Evolutionary conservation across 2,329 filamentous ascomycete species (phyloP).

Genomic region (Aspergillus uvarum): DNA sequence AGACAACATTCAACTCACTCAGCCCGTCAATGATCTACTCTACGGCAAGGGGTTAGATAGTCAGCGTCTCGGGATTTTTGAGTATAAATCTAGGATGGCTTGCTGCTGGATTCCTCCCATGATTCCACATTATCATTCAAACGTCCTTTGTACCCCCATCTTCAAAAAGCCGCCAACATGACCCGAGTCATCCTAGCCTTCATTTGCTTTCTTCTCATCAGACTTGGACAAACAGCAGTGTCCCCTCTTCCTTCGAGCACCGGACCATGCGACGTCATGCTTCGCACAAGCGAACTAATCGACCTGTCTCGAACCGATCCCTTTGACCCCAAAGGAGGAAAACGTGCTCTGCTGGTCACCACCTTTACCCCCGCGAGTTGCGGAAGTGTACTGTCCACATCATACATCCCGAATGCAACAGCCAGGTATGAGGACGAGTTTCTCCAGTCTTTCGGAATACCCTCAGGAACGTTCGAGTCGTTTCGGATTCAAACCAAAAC

Average conservation of each 20-base stretch:
- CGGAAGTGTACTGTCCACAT: constrained; percentile 6
- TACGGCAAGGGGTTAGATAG: too few relatives aligned
- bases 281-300: constrained; percentile 2
- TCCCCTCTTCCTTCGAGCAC: neutral
- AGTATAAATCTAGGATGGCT: too few relatives aligned
- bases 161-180: neutral
- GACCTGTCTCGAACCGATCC: constrained; percentile 29
- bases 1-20: too few relatives aligned
- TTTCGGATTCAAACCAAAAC: constrained; percentile 24
- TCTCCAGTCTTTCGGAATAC: constrained; percentile 22
- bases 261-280: constrained; percentile 3
- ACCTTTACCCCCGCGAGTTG: constrained; percentile 26
- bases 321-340: constrained; percentile 20
- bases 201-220: neutral
- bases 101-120: neutral
- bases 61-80: too few relatives aligned
- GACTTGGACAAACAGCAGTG: neutral
- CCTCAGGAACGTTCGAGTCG: constrained; percentile 27
- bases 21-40: too few relatives aligned
- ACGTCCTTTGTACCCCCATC: neutral
- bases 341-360: constrained; percentile 30
- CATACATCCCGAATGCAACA: constrained; percentile 33
- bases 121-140: neutral
- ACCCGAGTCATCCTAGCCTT: neutral
- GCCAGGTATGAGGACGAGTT: constrained; percentile 23